Evolutionary conservation across 2,329 filamentous ascomycete genomes (phyloP).

Genomic region (Trichoderma sp.): DNA sequence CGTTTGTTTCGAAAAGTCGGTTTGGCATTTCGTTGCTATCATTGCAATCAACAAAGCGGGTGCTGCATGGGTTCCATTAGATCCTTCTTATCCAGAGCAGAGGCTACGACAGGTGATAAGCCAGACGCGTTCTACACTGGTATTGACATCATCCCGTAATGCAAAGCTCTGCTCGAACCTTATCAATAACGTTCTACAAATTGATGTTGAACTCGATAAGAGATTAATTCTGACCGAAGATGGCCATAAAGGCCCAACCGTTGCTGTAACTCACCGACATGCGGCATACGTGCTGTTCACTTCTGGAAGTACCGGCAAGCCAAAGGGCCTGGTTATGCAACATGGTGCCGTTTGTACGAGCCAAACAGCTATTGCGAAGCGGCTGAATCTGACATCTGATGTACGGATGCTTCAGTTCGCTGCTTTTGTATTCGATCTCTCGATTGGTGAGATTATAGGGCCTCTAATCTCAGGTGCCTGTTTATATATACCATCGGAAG

Average conservation of each 20-base stretch:
- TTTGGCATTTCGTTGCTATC: slow-evolving; percentile 8
- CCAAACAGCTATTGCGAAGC: neutral
- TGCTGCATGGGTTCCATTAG: slow-evolving; percentile 25
- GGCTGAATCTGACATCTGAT: neutral
- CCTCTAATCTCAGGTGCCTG: slow-evolving; percentile 20
- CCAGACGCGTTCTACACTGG: neutral
- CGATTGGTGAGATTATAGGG: slow-evolving; percentile 20
- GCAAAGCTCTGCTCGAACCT: slow-evolving; percentile 25
- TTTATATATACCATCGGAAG: slow-evolving; percentile 25
- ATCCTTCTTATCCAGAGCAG: slow-evolving; percentile 19
- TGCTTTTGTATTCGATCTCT: slow-evolving; percentile 22
- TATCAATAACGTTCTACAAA: neutral
- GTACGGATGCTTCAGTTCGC: slow-evolving; percentile 18
- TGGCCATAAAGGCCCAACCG: neutral
- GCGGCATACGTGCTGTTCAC: slow-evolving; percentile 6
- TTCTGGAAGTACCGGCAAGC: neutral
- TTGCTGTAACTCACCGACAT: neutral
- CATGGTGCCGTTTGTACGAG: slow-evolving; percentile 11
- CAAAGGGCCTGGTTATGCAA: slow-evolving; percentile 13
- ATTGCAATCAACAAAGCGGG: slow-evolving; percentile 22
- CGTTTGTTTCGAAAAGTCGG: slow-evolving; percentile 15
- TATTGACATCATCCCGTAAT: neutral
- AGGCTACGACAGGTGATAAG: slow-evolving; percentile 16
- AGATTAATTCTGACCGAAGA: neutral
- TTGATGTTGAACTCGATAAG: neutral